These are phyloP conservation scores for Saitozyma podzolica DNA, from an alignment of 768 basidiomycete genomes.

Conservation along the genomic window DNA sequence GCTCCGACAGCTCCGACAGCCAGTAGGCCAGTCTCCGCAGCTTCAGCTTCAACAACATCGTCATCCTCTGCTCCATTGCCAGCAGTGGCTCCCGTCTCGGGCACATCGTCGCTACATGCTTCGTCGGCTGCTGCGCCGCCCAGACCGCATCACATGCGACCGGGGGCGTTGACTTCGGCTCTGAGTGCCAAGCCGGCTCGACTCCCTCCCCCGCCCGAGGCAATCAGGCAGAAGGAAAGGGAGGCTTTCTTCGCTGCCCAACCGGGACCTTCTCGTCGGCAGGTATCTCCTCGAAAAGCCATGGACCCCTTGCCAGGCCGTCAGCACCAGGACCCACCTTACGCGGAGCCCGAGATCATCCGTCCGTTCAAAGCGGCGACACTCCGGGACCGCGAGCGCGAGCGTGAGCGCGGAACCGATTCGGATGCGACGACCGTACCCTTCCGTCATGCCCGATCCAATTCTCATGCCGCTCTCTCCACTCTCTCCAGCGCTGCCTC, in stretches of 20 bases:
- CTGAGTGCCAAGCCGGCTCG: too few species aligned
- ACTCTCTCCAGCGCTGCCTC: slow-evolving; percentile 1
- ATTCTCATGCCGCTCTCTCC: slow-evolving; percentile 30
- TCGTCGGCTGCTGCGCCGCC: not conserved
- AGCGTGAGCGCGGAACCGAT: not conserved
- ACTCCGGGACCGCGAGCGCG: not conserved
- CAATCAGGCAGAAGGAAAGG: too few species aligned
- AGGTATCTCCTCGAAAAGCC: not conserved
- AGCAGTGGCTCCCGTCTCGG: not conserved
- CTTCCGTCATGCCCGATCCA: slow-evolving; percentile 24
- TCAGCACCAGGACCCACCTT: not conserved
- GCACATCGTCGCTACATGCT: not conserved
- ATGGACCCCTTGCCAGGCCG: not conserved
- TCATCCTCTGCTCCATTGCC: not conserved
- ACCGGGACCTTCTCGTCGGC: not conserved
- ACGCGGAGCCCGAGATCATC: not conserved
- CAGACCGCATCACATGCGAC: not conserved
- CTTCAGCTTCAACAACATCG: slow-evolving; percentile 10
- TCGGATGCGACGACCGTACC: not conserved
- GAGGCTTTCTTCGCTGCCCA: too few species aligned
- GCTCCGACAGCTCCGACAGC: not conserved
- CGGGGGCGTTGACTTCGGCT: too few species aligned
- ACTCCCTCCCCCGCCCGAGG: too few species aligned
- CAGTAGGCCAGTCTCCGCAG: slow-evolving; percentile 9
- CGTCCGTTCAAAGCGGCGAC: not conserved